Evolutionary conservation across 2,329 filamentous ascomycete genomes (phyloP).

Genomic region (Colletotrichum abscissum): DNA sequence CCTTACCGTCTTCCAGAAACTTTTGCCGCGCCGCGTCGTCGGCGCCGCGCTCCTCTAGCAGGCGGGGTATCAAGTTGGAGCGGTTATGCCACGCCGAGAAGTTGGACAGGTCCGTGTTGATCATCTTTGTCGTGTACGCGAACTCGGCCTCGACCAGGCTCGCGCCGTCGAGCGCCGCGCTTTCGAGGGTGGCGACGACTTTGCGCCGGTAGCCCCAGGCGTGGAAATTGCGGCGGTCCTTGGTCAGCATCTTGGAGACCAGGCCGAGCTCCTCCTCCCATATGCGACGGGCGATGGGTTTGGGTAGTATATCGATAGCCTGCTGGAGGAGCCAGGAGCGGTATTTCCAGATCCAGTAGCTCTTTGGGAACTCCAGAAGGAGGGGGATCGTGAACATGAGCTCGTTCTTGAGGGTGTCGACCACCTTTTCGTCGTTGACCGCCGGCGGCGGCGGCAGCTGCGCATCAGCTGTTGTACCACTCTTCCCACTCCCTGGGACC

Average conservation of each 20-base stretch:
- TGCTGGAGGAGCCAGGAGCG: slow-evolving; percentile 85
- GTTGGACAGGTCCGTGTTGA: slow-evolving; percentile 86
- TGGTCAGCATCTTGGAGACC: slow-evolving; percentile 86
- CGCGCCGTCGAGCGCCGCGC: slow-evolving; percentile 57
- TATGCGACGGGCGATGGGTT: slow-evolving; percentile 67
- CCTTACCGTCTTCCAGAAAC: slow-evolving; percentile 77
- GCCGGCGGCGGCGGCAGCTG: slow-evolving; percentile 32
- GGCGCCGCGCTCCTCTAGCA: slow-evolving; percentile 78
- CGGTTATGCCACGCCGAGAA: slow-evolving; percentile 98
- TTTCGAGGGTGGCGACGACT: slow-evolving; percentile 82
- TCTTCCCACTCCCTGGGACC: slow-evolving; percentile 55
- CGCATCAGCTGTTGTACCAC: slow-evolving; percentile 64
- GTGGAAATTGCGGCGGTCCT: slow-evolving; percentile 93
- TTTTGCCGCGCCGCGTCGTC: slow-evolving; percentile 69
- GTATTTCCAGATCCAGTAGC: slow-evolving; percentile 99
- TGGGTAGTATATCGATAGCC: slow-evolving; percentile 72
- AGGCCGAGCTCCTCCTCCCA: slow-evolving; percentile 89
- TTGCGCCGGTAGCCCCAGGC: slow-evolving; percentile 92
- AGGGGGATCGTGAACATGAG: slow-evolving; percentile 86
- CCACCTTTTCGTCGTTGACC: slow-evolving; percentile 38
- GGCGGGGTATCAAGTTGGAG: slow-evolving; percentile 81
- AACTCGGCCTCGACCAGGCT: slow-evolving; percentile 86
- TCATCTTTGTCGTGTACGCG: slow-evolving; percentile 91
- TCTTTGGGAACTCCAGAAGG: slow-evolving; percentile 89
- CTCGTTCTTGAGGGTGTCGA: slow-evolving; percentile 68